A percentile compares a stretch with the other conserved stretches of the same genome.
phyloP scores from a whole-genome alignment of 1,139 yeast genomes.

The Candida neerlandica region DNA sequence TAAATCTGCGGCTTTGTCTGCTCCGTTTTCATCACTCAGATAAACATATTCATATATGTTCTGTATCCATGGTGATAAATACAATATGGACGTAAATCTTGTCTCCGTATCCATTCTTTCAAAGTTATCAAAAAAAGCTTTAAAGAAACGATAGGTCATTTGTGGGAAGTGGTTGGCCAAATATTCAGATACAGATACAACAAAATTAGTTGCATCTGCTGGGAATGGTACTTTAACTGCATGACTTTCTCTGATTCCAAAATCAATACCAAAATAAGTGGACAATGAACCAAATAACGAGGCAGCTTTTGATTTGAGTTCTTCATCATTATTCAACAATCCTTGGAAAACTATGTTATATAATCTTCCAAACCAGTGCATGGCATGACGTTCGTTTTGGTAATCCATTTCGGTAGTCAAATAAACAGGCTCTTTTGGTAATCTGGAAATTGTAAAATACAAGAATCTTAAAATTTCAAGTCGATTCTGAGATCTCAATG shows the following conservation, averaged over 20 bases:
- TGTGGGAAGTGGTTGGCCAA: constrained; percentile 60
- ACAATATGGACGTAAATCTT: constrained; percentile 48
- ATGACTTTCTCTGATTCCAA: constrained; percentile 59
- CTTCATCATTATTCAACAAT: constrained; percentile 57
- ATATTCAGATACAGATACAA: constrained; percentile 59
- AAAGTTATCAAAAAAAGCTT: constrained; percentile 61
- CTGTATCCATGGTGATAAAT: constrained; percentile 77
- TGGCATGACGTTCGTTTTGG: constrained; percentile 23
- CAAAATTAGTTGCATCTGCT: constrained; percentile 65
- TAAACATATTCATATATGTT: constrained; percentile 65
- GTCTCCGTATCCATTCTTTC: constrained; percentile 41
- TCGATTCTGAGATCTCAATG: constrained; percentile 60
- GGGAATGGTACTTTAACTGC: constrained; percentile 75
- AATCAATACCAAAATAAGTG: constrained; percentile 58
- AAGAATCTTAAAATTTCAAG: constrained; percentile 70
- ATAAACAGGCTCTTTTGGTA: constrained; percentile 30
- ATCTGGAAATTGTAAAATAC: constrained; percentile 63
- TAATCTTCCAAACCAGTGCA: constrained; percentile 58
- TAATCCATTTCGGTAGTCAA: constrained; percentile 24
- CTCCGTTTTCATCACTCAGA: constrained; percentile 57
- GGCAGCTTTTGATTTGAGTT: constrained; percentile 66
- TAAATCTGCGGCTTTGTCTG: constrained; percentile 60
- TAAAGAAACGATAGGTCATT: constrained; percentile 62
- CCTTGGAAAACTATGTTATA: constrained; percentile 71
- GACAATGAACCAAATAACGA: constrained; percentile 66